Conservation (phyloP, 129 eudicot genomes). For the Smallanthus sonchifolius region DNA sequence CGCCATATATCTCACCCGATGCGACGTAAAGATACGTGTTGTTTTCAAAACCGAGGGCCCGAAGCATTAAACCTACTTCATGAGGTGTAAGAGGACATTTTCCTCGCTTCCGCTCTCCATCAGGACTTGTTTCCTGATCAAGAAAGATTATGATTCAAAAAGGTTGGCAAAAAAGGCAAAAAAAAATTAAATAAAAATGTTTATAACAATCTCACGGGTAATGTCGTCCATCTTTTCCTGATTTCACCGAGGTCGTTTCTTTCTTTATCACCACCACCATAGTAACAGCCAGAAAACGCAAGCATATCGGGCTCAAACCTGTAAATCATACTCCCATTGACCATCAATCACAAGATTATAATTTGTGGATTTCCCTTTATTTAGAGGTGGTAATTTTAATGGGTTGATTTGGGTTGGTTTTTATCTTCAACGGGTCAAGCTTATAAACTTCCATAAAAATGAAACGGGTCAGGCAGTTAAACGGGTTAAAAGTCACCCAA, state of each 20-base stretch:
- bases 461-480: background rate
- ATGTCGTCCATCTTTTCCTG: slow-evolving; percentile 89
- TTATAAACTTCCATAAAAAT: background rate
- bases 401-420: background rate
- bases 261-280: slow-evolving; percentile 97
- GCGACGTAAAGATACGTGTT: slow-evolving; percentile 85
- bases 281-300: slow-evolving; percentile 96
- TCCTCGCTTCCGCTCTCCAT: slow-evolving; percentile 87
- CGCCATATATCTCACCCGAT: slow-evolving; percentile 96
- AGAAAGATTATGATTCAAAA: slow-evolving; percentile 1
- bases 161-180: background rate
- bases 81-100: slow-evolving; percentile 95
- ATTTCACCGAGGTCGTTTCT: slow-evolving; percentile 87
- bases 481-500: background rate
- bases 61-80: slow-evolving; percentile 90
- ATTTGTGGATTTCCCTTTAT: background rate
- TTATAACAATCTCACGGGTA: slow-evolving; percentile 62
- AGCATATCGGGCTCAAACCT: slow-evolving; percentile 99
- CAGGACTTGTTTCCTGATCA: slow-evolving; percentile 75
- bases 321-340: background rate
- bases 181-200: background rate
- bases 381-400: background rate
- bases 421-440: background rate
- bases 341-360: background rate
- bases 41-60: slow-evolving; percentile 82